Evolutionary conservation across 768 basidiomycete genomes (phyloP), one percentile per base, ranked within the genome.

Genomic region (Russula vinacea): DNA sequence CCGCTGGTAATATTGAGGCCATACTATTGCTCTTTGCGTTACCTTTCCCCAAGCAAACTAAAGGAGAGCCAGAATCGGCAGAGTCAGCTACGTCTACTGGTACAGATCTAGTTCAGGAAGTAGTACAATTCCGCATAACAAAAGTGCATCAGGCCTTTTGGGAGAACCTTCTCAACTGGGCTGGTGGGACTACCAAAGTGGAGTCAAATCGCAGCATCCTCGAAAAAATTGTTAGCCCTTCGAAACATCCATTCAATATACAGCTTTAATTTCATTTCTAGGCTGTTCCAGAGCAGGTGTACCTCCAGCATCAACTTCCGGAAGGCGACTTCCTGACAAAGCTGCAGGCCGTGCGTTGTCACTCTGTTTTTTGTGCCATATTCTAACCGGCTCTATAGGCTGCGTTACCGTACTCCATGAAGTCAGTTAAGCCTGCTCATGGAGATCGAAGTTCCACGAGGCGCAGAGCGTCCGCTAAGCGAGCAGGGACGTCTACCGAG

Each of bases 91-190:
- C 58, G 8, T n/a, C 64, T 44, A 22, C 45, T 37, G 33, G 32
- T 53, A 19, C 49, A 39, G 64, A 61, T 24, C 29, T 66, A 55
- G 71, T 69, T 42, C 77, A 71, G 16, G 75, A 80, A 54, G 79
- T 78, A 8, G 76, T 78, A 4, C 77, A 77, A 3, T 79, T 89
- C 50, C 77, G 76, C 32, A 73, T 89, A 19, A 82, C 77, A 58
- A 78, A 77, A 58, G 78, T 81, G 1, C 78, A 81, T 9, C 71
- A 76, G 19, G 71, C 76, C 2, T 69, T 90, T 19, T 85, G 83
- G 82, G 85, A 88, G 60, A 79, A 81, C 0, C 72, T 91, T 45
- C 74, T 76, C 37, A 76, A 80, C 39, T 91, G 89, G 88, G 77
- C 79, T 19, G 88, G 87, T 16, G 78, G 81, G 22, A 76, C 81